A percentile compares a stretch with the other conserved stretches of the same genome.
Evolutionary conservation across 257 asterid genomes (phyloP).

Genomic region (Marsdenia floribunda): DNA sequence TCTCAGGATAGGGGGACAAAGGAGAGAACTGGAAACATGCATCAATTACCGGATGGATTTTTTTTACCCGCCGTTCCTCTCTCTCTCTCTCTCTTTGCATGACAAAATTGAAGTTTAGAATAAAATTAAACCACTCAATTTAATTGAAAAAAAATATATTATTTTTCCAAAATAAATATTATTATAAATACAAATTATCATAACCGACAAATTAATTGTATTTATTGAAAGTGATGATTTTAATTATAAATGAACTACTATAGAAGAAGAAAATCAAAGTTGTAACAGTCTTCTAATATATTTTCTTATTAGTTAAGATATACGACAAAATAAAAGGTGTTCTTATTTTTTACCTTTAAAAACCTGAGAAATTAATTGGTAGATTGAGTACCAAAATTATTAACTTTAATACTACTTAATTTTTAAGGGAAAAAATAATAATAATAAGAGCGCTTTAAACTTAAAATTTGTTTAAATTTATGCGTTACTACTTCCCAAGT

Average conservation of each 20-base stretch:
- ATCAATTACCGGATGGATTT: too few species aligned
- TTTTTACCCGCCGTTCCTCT: too few species aligned
- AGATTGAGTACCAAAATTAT: not conserved
- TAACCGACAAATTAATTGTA: too few species aligned
- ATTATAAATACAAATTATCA: too few species aligned
- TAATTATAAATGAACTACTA: not conserved
- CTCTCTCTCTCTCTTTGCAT: too few species aligned
- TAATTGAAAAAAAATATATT: too few species aligned
- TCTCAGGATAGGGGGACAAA: too few species aligned
- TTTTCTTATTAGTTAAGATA: not conserved
- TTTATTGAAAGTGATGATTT: too few species aligned
- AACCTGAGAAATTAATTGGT: not conserved
- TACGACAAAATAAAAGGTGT: not conserved
- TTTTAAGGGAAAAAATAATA: not conserved
- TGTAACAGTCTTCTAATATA: not conserved
- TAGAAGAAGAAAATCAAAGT: not conserved
- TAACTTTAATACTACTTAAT: not conserved
- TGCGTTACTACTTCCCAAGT: constrained; percentile 6
- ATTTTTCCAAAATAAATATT: too few species aligned
- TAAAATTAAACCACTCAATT: too few species aligned
- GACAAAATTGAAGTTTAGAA: too few species aligned
- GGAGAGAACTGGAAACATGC: too few species aligned
- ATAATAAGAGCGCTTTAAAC: not conserved
- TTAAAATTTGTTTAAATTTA: not conserved
- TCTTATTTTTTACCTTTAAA: not conserved